Evolutionary conservation across 2,329 filamentous ascomycete species (phyloP), one percentile per base, ranked within the genome.

Genomic region (Sarocladium kiliense): DNA sequence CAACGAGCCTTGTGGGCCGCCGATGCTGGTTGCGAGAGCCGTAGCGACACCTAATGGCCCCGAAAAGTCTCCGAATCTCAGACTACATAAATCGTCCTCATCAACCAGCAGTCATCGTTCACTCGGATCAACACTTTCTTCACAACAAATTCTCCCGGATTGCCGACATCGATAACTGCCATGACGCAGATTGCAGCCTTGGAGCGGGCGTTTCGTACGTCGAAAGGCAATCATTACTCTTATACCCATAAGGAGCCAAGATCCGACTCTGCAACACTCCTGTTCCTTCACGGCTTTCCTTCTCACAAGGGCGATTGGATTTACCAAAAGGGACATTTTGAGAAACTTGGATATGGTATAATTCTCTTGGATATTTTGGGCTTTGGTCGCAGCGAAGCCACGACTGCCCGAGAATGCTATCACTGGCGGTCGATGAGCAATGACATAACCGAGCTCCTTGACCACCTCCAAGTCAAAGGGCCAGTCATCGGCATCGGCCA

Each of bases 271-370:
- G 7, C 41, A 25, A 76, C 74, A 0, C 61, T 79, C 3, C 64
- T 80, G 14, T 67, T 80, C 55, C 66, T 79, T 12, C 77, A 79
- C 58, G 76, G 77, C 32, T 77, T 77, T 51, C 76, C 77, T 26
- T 77, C 74, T 3, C 73, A 72, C 34, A 65, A 68, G 12, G 64
- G 68, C 32, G 76, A 79, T 64, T 80, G 75, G 72, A 56, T 64
- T 3, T 60, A 66, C 54, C 73, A 77, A 55, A 63, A 75, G 3
- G 37, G 55, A 0, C 58, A 67, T 55, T 69, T 78, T 51, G 58
- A 63, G 1, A 54, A 62, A 0, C 32, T 57, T 2, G 74, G 74
- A 1, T 73, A 77, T 55, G 76, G 77, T 0, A 61, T 78, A 12
- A 50, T 79, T 0, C 74, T 66, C 0, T 69, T 68, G 0, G 76